Evolutionary conservation across 257 asterid genomes (phyloP), one percentile per base, ranked within the genome.

Genomic region (Cruciata laevipes): DNA sequence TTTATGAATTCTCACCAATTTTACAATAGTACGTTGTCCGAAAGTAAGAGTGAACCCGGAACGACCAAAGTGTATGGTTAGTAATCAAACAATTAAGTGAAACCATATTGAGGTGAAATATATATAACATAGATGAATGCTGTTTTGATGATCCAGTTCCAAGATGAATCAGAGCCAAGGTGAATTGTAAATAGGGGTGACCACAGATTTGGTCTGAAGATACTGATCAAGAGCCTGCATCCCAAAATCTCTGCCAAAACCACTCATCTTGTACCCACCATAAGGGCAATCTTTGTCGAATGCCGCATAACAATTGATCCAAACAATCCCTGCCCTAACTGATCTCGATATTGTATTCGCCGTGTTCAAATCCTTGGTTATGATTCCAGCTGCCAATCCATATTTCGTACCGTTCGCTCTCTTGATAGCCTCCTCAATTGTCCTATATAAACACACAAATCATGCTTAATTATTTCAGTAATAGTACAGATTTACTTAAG

Each of bases 241-340:
- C 1, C 94, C 95, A 70, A 72, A 1, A 63, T 89, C 96, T 74
- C 82, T 85, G 3, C 93, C 96, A 61, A 89, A 85, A 7, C 95
- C 95, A 69, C 96, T 89, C 95, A 84, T 81, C 62, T 89, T 89
- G 55, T 81, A 85, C 2, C 96, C 95, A 56, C 95, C 95, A 16
- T 61, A 82, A 0, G 96, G 94, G 30, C 81, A 76, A 20, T 77
- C 89, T 6, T 0, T 27, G 55, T 80, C 87, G 23, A 87, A 83
- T 1, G 81, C 88, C 13, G 78, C 49, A 57, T 82, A 87, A 33
- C 95, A 89, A 40, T 87, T 89, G 40, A 89, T 81, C 94, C 95
- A 87, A 70, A 89, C 75, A 0, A 78, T 55, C 3, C 96, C 96
- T 0, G 91, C 95, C 3, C 86, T 78, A 4, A 87, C 72, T 8